phyloP scores from a whole-genome alignment of 441 rosid species.

The Pelargonium cotyledonis region DNA sequence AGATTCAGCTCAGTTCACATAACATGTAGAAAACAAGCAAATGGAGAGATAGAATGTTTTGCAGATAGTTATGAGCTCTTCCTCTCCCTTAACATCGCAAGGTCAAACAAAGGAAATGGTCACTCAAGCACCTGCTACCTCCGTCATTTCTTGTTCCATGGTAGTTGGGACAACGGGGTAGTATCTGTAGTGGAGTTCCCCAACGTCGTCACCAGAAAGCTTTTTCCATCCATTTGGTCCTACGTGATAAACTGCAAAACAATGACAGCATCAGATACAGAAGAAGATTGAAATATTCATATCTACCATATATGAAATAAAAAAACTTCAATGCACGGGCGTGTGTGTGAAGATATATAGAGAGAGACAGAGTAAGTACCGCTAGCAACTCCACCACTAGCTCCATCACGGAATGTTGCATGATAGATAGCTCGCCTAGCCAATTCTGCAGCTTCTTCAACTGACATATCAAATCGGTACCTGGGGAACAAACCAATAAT shows the following conservation, averaged over 20 bases:
- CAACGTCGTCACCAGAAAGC: constrained; percentile 95
- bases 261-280: not conserved
- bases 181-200: constrained; percentile 83
- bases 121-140: constrained; percentile 37
- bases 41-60: not conserved
- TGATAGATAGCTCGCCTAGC: constrained; percentile 96
- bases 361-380: constrained; percentile 38
- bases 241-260: constrained; percentile 67
- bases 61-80: not conserved
- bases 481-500: constrained; percentile 26
- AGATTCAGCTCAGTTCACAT: not conserved
- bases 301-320: no score
- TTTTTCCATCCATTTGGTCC: constrained; percentile 95
- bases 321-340: no score
- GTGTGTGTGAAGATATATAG: not conserved
- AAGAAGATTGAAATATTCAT: no score
- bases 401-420: constrained; percentile 97
- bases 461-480: constrained; percentile 72
- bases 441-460: constrained; percentile 91
- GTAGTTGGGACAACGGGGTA: constrained; percentile 53
- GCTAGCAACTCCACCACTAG: constrained; percentile 99
- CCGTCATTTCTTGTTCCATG: constrained; percentile 88
- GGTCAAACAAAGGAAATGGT: not conserved
- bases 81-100: not conserved
- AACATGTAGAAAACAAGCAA: not conserved